Conservation (phyloP, 768 basidiomycete species). For the Leccinum pellstonianum region DNA sequence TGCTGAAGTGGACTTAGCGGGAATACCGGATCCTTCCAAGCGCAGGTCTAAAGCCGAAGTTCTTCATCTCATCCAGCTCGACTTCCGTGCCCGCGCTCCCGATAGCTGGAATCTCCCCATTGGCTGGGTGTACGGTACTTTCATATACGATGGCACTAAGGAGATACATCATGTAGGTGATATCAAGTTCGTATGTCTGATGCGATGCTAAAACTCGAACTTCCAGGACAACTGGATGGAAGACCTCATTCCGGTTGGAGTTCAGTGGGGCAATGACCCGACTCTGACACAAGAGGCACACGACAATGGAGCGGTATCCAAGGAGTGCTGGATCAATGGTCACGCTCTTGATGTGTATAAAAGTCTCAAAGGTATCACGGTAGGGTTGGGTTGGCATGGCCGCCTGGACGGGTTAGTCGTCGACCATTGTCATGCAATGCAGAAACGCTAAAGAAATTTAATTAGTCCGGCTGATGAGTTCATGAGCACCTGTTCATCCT, state of each 20-base stretch:
- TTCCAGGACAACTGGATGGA: background rate
- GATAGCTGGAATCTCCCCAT: background rate
- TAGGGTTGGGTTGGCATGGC: background rate
- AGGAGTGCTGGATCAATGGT: background rate
- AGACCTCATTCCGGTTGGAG: background rate
- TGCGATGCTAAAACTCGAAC: background rate
- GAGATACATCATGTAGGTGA: background rate
- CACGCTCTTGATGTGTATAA: background rate
- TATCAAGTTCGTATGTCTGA: background rate
- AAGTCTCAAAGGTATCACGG: background rate
- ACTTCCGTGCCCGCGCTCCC: background rate
- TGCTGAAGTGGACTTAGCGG: background rate
- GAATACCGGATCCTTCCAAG: background rate
- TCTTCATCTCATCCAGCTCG: conserved; percentile 1
- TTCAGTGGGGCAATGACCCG: conserved; percentile 7
- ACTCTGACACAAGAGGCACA: background rate
- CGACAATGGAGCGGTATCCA: background rate
- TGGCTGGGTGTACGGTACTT: conserved; percentile 4
- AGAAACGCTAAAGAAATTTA: background rate
- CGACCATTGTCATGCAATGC: background rate
- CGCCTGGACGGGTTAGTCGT: background rate
- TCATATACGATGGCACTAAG: background rate
- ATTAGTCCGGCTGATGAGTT: background rate
- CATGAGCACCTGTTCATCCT: background rate
- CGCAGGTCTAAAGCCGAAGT: background rate